Evolutionary conservation across 1,284 basidiomycete genomes (phyloP).

Genomic region (Cryptococcus sp.): DNA sequence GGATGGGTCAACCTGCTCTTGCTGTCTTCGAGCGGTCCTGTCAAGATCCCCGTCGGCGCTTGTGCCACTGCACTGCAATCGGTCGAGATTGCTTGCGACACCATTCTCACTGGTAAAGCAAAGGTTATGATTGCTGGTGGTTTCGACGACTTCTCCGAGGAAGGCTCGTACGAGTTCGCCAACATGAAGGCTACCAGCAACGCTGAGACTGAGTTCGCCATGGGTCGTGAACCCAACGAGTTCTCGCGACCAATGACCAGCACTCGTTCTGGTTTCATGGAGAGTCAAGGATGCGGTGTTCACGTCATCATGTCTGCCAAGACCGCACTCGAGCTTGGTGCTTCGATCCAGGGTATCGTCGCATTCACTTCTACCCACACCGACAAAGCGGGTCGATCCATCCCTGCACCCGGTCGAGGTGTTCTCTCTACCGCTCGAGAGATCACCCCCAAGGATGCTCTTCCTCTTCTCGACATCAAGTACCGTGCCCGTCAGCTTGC

Average conservation of each 20-base stretch:
- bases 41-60: conserved; percentile 98
- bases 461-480: conserved; percentile 73
- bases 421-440: conserved; percentile 83
- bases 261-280: conserved; percentile 96
- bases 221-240: conserved; percentile 97
- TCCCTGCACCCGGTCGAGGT: conserved; percentile 90
- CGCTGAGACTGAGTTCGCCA: conserved; percentile 93
- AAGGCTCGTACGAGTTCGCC: conserved; percentile 94
- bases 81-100: conserved; percentile 95
- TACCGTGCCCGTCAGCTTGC: conserved; percentile 88
- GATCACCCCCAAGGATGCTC: conserved; percentile 66
- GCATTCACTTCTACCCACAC: conserved; percentile 97
- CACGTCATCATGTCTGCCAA: conserved; percentile 96
- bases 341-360: conserved; percentile 88
- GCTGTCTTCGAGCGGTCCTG: conserved; percentile 90
- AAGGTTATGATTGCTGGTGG: conserved; percentile 99
- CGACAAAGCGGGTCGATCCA: conserved; percentile 91
- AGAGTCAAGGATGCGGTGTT: conserved; percentile 93
- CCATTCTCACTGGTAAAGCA: conserved; percentile 90
- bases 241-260: conserved; percentile 97
- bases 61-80: conserved; percentile 98
- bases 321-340: conserved; percentile 91
- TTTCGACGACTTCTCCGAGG: conserved; percentile 96
- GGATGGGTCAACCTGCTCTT: conserved; percentile 96
- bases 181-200: conserved; percentile 99